Evolutionary conservation across 2,329 filamentous ascomycete species (phyloP), one percentile per base, ranked within the genome.

Genomic region (Cercospora citrullina): DNA sequence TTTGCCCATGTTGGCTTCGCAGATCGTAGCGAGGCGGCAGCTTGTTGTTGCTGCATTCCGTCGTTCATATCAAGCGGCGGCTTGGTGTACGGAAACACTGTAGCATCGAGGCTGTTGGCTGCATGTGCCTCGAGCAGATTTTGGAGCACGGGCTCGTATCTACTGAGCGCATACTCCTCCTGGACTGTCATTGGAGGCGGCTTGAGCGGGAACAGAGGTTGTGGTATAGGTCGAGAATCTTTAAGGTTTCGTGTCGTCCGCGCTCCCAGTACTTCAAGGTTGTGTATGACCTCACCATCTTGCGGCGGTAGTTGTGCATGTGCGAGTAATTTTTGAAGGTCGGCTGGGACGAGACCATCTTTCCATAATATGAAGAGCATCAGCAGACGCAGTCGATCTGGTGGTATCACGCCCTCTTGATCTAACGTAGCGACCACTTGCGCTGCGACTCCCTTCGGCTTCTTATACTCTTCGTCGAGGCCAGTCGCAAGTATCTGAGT

Each of bases 1-100:
- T 92, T 92, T 1, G 95, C 95, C 95, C 95, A 99, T 51, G 94
- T 97, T 1, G 94, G 95, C 75, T 97, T 96, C 16, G 93, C 93
- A 9, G 92, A 92, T 67, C 95, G 91, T 26, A 99, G 86, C 14
- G 94, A 98, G 12, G 91, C 79, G 1, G 81, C 79, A 1, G 81
- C 76, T 39, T 65, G 51, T 61, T 76, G 82, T 55, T 87, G 75
- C 42, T 87, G 80, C 68, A 90, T 87, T 66, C 87, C 86, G 69
- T 87, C 86, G 16, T 85, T 83, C 72, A 85, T 81, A 68, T 91
- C 86, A 0, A 91, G 80, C 68, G 92, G 81, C 28, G 82, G 82
- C 70, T 84, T 84, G 7, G 81, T 83, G 71, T 82, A 84, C 0
- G 83, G 81, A 68, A 85, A 85, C 12, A 78, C 77, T 48, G 78